Conservation (phyloP, 2,329 filamentous ascomycete species). For the Ceratocystis alfenasii region DNA sequence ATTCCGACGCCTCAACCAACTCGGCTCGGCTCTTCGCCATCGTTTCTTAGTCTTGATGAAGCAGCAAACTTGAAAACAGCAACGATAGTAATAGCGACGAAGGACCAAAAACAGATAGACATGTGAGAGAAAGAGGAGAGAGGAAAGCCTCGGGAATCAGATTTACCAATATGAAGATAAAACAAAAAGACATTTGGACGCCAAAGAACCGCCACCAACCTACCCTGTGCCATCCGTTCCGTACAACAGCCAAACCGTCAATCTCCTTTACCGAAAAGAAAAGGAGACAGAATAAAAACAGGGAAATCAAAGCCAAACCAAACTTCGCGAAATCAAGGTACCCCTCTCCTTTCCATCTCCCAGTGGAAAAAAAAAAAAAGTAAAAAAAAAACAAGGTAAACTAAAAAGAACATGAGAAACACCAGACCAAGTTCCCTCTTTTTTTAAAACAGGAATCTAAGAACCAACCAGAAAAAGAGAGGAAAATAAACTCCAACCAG, state of each 20-base stretch:
- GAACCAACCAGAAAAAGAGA: neutral
- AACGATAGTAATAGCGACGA: neutral
- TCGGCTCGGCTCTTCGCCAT: too few species aligned
- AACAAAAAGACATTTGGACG: constrained; percentile 14
- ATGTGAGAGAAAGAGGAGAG: neutral
- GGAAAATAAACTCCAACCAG: neutral
- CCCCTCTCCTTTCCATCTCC: neutral
- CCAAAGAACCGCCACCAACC: constrained; percentile 1
- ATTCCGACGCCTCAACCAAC: too few species aligned
- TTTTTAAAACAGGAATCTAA: constrained; percentile 12
- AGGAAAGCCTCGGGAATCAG: constrained; percentile 8
- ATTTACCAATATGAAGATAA: neutral
- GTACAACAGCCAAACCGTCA: neutral
- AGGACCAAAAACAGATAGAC: neutral
- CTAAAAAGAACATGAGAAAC: neutral
- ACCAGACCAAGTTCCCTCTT: constrained; percentile 9
- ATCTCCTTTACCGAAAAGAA: constrained; percentile 2
- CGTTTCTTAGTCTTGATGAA: neutral
- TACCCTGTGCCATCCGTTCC: neutral
- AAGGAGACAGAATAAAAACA: constrained; percentile 10
- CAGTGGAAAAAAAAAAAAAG: neutral
- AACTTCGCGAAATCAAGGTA: too few species aligned
- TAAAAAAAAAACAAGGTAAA: neutral
- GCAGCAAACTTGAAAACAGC: neutral
- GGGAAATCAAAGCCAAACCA: neutral